Base-by-base conservation (phyloP, 768 basidiomycete species). In the Lactarius deliciosus region DNA sequence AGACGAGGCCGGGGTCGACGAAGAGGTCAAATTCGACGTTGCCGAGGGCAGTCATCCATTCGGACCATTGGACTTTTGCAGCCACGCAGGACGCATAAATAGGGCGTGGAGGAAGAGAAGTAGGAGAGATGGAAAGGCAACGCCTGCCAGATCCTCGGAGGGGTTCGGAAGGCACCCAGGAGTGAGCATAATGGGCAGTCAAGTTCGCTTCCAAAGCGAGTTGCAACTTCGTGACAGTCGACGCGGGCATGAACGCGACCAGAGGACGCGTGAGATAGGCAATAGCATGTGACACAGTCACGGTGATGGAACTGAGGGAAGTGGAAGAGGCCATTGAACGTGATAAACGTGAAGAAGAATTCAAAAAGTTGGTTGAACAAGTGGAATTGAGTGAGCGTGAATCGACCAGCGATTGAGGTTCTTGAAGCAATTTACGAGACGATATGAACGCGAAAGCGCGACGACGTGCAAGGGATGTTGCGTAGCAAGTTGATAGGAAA, bases 1-100 rank as follows among this genome's bases (percentile, higher is more conserved):
- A 87, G 69, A 93, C 84, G 74, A 84, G 86, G 68, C 90, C 91
- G 69, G 91, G 91, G 75, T 92, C 89, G 71, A 91, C 83, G 76
- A 90, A 88, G 67, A 93, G 82, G 76, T 92, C 91, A 73, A 92
- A 87, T 77, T 89, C 88, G 64, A 79, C 77, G 70, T 84, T 82
- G 13, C 91, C 90, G 56, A 92, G 83, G 65, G 83, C 79, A 56
- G 81, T 71, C 62, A 91, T 89, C 91, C 91, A 93, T 74, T 90
- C 85, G 65, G 86, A 86, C 91, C 91, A 93, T 72, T 90, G 87
- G 38, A 92, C 81, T 65, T 85, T 85, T 45, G 88, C 80, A 28
- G 85, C 80, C 63, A 86, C 78, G 76, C 91, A 92, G 16, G 90
- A 87, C 62, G 84, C 77, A 78, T 91, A 86, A 72, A 92, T 80